Base-by-base conservation (phyloP, 495 filamentous ascomycete genomes). In the Aspergillus asperescens region DNA sequence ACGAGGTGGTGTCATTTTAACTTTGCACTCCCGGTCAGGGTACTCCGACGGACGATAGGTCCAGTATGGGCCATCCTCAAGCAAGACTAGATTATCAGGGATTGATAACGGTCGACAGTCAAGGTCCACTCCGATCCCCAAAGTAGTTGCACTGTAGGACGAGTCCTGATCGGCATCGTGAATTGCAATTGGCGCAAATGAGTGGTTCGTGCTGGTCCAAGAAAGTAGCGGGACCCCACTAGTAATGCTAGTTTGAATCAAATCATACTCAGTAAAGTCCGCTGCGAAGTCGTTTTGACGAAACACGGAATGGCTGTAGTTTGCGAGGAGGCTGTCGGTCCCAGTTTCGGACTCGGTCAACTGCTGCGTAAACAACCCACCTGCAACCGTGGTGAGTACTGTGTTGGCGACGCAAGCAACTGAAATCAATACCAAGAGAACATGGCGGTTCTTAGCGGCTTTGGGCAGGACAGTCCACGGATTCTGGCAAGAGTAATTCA, bases 211-310 rank as follows among this genome's bases (percentile, higher is more conserved):
- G 31, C 62, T 65, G 0, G 67, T 71, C 70, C 70, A 73, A 0
- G 70, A 52, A 7, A 71, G 54, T 54, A 73, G 56, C 3, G 70
- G 64, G 2, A 71, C 60, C 1, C 67, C 68, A 27, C 68, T 71
- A 3, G 61, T 70, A 37, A 73, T 69, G 23, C 70, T 72, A 10
- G 67, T 69, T 32, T 73, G 70, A 8, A 73, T 71, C 31, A 73
- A 48, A 31, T 71, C 68, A 54, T 71, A 71, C 39, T 70, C 68
- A 1, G 67, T 71, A 42, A 73, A 71, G 25, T 71, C 64, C 12
- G 62, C 65, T 0, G 70, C 64, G 54, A 71, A 71, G 23, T 71
- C 67, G n/a, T 59, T 67, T 10, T 48, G 57, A 38, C 43, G 62
- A 9, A 73, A 69, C 4, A 52, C 53, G 4, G 65, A 68, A 13